Base-by-base conservation (phyloP, 345 rosid genomes). In the Gossypium mustelinum region DNA sequence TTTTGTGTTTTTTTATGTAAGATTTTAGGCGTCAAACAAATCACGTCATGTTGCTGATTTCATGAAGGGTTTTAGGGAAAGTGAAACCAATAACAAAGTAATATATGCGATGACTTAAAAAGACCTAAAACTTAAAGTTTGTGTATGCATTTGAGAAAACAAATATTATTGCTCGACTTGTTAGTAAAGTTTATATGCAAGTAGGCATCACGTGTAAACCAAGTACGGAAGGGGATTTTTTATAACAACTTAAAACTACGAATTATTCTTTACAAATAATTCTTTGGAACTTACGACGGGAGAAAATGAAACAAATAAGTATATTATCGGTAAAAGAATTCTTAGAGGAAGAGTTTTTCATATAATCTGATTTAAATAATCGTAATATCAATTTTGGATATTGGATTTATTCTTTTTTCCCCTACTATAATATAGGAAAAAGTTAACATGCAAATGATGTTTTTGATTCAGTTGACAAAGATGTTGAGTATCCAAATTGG, bases 11-110 rank as follows among this genome's bases (percentile, higher is more conserved):
- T 51, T 52, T 41, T 43, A 18, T 22, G 66, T 43, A 58, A 13
- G 66, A 14, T 43, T 9, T 13, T 2, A 43, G 9, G 54, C 66
- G 55, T 72, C 75, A 72, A 18, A 41, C 34, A 22, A 20, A 3
- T 3, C 7, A 43, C 55, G 66, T 69, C 73, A 69, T 51, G 7
- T 0, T 68, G 59, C 73, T 68, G 58, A 68, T 68, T 48, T 48
- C 72, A 56, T 54, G 6, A 22, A 51, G 25, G 11, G 20, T 16
- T 4, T 71, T 17, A 0, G 27, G 24, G 56, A 18, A 34, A 56
- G 7, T 24, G 11, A 52, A 71, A 16, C 57, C 8, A 22, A 18
- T 20, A 20, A 18, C 39, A 11, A 72, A 72, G 50, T 13, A 24
- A 34, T 54, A 10, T 70, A 29, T 2, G 64, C 51, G 43, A 72